Conservation (phyloP, 257 asterid species). For the Przewalskia tangutica region DNA sequence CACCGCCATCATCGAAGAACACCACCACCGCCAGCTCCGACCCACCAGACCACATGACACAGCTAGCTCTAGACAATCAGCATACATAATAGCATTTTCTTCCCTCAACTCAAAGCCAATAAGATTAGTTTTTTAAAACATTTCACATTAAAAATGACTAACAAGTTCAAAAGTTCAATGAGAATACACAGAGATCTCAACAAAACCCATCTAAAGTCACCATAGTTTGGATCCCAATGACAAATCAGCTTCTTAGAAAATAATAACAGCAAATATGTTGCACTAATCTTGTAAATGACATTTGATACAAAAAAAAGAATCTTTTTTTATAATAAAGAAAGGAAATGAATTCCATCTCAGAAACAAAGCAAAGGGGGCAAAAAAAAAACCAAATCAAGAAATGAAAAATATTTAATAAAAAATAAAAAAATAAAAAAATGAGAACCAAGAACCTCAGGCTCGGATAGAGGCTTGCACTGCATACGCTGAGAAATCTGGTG, state of each 20-base stretch:
- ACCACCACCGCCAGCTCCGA: too few species aligned
- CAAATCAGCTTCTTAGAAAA: background rate
- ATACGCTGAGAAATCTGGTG: conserved; percentile 90
- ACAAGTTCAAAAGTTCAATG: too few species aligned
- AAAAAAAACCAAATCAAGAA: conserved; percentile 24
- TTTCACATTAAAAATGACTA: background rate
- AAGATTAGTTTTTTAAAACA: background rate
- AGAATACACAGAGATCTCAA: too few species aligned
- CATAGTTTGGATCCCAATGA: too few species aligned
- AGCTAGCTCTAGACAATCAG: too few species aligned
- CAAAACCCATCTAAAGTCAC: too few species aligned
- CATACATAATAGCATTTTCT: background rate
- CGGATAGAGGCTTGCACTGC: conserved; percentile 94
- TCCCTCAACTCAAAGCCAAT: background rate
- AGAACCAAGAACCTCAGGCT: conserved; percentile 52
- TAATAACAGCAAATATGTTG: background rate
- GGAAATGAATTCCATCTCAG: background rate
- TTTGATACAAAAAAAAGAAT: background rate
- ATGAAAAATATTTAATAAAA: background rate
- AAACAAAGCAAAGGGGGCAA: background rate
- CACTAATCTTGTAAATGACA: background rate
- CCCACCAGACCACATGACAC: too few species aligned
- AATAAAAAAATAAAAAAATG: too few species aligned
- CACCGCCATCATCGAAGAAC: too few species aligned
- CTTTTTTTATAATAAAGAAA: background rate